Evolutionary conservation across 176 grass and related monocot genomes (phyloP), one percentile per base, ranked within the genome.

Genomic region (Zea luxurians): DNA sequence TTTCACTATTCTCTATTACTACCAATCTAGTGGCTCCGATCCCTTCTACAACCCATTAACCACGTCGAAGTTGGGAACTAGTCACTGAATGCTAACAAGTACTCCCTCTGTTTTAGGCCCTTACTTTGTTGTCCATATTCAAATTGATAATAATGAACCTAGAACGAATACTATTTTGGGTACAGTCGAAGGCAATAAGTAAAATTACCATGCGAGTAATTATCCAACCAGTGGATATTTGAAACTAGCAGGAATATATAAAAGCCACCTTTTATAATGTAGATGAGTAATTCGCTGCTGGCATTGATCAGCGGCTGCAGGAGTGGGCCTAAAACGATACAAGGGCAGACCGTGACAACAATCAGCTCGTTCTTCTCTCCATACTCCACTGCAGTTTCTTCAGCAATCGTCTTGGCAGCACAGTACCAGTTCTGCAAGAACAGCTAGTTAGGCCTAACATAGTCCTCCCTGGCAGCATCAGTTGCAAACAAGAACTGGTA

Each of bases 351-450:
- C 50, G 87, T 68, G 10, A 45, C 59, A 45, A 89, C 71, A 49
- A 6, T 38, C 21, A 85, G 20, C 15, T 71, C 72, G 66, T 85
- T 76, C 64, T 81, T 77, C 48, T 78, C 47, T 43, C 37, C 81
- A 48, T 71, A 87, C 3, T 87, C 84, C 44, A 87, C 59, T 16
- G 89, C 77, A 36, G 53, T 80, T 8, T 72, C 43, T 52, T 91
- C 89, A 17, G 81, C 85, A 15, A 78, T 13, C 3, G 62, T 84
- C 61, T 91, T 91, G 60, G 89, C 73, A 78, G 72, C 70, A 44
- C 0, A 1, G 20, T 90, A 91, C 84, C 84, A 91, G 38, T 74
- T 20, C 84, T 91, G 43, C 18, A 45, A 87, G 11, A 4, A 59
- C 10, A 59, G 34, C 9, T 66, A 78, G 48, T 78, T 66, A 66